Evolutionary conservation across 2,329 filamentous ascomycete species (phyloP).

Genomic region (Sporothrix brunneoviolacea): DNA sequence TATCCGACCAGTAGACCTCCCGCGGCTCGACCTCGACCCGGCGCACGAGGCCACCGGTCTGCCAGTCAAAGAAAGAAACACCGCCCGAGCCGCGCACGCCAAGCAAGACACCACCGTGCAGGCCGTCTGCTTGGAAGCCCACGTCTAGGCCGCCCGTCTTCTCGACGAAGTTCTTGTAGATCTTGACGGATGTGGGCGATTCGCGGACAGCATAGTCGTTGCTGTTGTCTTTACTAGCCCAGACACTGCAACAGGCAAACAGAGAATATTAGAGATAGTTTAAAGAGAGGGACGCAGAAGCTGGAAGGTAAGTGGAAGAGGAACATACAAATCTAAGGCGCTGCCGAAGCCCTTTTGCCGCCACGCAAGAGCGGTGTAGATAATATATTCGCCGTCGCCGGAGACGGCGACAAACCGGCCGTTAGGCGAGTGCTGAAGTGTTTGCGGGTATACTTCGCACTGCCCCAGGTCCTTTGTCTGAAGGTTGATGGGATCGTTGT

Average conservation of each 20-base stretch:
- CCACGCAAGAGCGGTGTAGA: constrained; percentile 94
- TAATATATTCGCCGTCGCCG: constrained; percentile 97
- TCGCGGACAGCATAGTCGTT: constrained; percentile 98
- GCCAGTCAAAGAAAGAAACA: constrained; percentile 95
- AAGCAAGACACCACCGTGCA: constrained; percentile 81
- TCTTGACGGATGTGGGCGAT: constrained; percentile 87
- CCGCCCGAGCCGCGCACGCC: constrained; percentile 94
- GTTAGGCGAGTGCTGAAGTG: constrained; percentile 91
- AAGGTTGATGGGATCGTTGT: constrained; percentile 77
- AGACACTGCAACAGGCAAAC: constrained; percentile 52
- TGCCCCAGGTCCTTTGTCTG: constrained; percentile 92
- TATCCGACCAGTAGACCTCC: constrained; percentile 93
- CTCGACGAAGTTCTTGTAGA: constrained; percentile 97
- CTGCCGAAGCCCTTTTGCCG: constrained; percentile 97
- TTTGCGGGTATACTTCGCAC: constrained; percentile 95
- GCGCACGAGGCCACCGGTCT: constrained; percentile 78
- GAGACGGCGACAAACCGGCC: constrained; percentile 78
- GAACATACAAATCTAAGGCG: constrained; percentile 68
- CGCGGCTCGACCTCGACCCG: constrained; percentile 77
- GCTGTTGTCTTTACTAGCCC: constrained; percentile 94
- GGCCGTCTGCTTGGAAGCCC: constrained; percentile 87
- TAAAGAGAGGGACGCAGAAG: no score
- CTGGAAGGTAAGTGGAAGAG: no score
- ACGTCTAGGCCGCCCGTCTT: constrained; percentile 84
- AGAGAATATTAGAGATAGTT: not conserved